Conservation (phyloP, 495 filamentous ascomycete genomes). For the Entonaema liquescens region DNA sequence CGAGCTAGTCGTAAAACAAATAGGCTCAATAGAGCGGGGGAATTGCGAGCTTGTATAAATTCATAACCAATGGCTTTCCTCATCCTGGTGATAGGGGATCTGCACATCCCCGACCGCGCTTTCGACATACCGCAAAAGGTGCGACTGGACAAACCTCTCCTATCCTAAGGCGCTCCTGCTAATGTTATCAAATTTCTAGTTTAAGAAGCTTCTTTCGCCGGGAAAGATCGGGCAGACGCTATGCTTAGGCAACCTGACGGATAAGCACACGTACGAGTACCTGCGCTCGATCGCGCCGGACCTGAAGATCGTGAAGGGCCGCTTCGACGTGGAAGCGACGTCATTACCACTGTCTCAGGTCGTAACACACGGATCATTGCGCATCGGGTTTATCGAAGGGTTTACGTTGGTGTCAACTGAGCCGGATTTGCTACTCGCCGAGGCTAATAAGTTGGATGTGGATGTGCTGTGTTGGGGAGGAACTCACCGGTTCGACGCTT, state of each 20-base stretch:
- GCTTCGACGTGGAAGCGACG: slow-evolving; percentile 91
- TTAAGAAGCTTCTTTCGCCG: slow-evolving; percentile 96
- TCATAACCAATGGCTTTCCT: slow-evolving; percentile 56
- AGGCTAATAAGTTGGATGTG: slow-evolving; percentile 94
- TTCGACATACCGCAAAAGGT: slow-evolving; percentile 91
- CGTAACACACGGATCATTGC: slow-evolving; percentile 89
- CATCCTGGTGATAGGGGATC: slow-evolving; percentile 91
- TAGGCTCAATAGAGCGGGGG: neutral
- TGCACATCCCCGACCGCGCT: slow-evolving; percentile 97
- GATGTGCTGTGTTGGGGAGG: slow-evolving; percentile 97
- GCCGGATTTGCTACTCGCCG: slow-evolving; percentile 89
- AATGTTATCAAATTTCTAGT: slow-evolving; percentile 61
- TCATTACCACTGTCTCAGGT: slow-evolving; percentile 92
- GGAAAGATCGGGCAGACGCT: slow-evolving; percentile 98
- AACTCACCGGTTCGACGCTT: slow-evolving; percentile 97
- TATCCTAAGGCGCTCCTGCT: slow-evolving; percentile 4
- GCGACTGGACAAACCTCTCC: slow-evolving; percentile 31
- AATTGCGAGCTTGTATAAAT: slow-evolving; percentile 12
- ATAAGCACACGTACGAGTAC: slow-evolving; percentile 93
- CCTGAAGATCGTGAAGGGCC: slow-evolving; percentile 92
- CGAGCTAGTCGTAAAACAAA: neutral
- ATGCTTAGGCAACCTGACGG: slow-evolving; percentile 96
- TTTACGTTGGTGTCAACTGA: slow-evolving; percentile 95
- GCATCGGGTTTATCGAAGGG: slow-evolving; percentile 96
- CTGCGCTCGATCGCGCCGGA: slow-evolving; percentile 91